Evolutionary conservation across 345 rosid species (phyloP).

Genomic region (Kandelia obovata): DNA sequence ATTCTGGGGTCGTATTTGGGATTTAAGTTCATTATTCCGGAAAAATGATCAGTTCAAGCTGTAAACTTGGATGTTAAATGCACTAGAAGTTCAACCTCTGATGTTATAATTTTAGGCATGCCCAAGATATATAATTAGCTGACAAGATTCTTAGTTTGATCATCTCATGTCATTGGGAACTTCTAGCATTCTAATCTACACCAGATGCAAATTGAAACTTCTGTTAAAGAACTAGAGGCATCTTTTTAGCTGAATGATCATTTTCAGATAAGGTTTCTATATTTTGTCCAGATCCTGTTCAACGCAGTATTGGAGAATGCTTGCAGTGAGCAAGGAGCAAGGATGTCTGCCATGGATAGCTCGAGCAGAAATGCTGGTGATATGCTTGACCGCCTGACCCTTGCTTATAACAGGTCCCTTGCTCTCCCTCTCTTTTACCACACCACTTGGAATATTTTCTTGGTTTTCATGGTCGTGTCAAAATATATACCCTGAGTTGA

Average conservation of each 20-base stretch:
- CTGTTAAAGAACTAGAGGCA: no score
- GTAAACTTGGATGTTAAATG: not conserved
- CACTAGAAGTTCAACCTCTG: not conserved
- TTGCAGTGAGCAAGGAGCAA: conserved; percentile 34
- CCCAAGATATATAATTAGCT: not conserved
- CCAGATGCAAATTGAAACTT: no score
- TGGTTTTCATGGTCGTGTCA: not conserved
- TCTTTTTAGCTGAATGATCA: no score
- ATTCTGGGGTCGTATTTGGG: not conserved
- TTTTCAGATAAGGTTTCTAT: not conserved
- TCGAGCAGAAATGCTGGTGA: conserved; percentile 99
- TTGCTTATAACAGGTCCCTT: conserved; percentile 39
- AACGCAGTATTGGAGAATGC: conserved; percentile 87
- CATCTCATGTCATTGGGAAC: no score
- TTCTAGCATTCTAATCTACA: no score
- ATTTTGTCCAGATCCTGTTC: conserved; percentile 58
- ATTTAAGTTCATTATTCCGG: not conserved
- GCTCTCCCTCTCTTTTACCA: conserved; percentile 13
- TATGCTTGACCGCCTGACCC: conserved; percentile 84
- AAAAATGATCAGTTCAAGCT: not conserved
- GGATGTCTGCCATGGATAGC: conserved; percentile 76
- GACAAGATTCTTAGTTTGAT: not conserved
- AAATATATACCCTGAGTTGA: no score
- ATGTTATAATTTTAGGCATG: not conserved
- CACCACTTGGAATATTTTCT: not conserved